Conservation (phyloP, 176 grass and related monocot species). For the Carex myosuroides region DNA sequence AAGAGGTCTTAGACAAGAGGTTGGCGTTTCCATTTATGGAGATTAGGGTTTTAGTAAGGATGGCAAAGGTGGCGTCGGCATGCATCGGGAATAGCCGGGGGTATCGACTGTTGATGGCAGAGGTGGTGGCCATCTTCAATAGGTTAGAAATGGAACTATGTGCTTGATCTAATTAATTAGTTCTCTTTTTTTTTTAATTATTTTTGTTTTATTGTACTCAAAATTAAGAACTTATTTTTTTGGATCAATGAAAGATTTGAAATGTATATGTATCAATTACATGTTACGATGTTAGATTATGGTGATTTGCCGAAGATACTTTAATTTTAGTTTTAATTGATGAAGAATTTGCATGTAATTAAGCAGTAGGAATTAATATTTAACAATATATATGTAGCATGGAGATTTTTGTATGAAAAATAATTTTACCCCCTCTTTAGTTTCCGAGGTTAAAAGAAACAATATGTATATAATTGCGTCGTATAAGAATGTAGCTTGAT, state of each 20-base stretch:
- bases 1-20: conserved; percentile 39
- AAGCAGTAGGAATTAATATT: neutral
- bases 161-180: neutral
- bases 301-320: neutral
- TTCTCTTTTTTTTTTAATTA: neutral
- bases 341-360: neutral
- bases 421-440: too few relatives aligned
- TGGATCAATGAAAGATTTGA: neutral
- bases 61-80: conserved; percentile 52
- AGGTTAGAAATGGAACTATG: conserved; percentile 42
- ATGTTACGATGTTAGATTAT: neutral
- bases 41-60: conserved; percentile 29
- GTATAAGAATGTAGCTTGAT: too few relatives aligned
- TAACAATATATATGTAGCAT: neutral
- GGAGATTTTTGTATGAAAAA: too few relatives aligned
- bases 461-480: too few relatives aligned
- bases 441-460: too few relatives aligned
- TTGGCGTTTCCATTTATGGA: conserved; percentile 26
- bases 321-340: too few relatives aligned
- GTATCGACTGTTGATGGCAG: conserved; percentile 37
- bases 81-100: conserved; percentile 51
- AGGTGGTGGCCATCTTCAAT: conserved; percentile 55
- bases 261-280: neutral
- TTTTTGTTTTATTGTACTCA: neutral
- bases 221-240: neutral